Evolutionary conservation across 305 asterid species (phyloP).

Genomic region (Petunia hybrid): DNA sequence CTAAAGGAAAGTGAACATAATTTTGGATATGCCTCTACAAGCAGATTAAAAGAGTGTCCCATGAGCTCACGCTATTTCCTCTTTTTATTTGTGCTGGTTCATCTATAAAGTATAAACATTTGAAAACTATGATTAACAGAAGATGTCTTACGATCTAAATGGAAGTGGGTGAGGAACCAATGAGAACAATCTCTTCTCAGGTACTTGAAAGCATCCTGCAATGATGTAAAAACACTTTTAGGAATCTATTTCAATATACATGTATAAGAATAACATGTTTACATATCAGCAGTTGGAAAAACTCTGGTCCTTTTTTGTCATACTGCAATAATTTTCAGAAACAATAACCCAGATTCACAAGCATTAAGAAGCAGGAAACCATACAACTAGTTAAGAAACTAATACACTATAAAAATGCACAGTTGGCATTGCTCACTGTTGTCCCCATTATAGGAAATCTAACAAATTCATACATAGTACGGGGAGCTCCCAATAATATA

Average conservation of each 20-base stretch:
- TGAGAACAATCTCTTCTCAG: conserved; percentile 89
- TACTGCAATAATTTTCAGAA: not conserved
- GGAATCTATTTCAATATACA: no score
- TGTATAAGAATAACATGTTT: conserved; percentile 3
- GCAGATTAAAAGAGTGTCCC: not conserved
- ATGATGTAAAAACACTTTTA: conserved; percentile 20
- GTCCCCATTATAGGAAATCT: no score
- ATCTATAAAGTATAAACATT: conserved; percentile 6
- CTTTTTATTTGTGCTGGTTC: not conserved
- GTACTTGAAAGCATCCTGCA: conserved; percentile 94
- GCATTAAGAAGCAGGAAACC: not conserved
- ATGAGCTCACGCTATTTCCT: not conserved
- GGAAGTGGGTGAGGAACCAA: conserved; percentile 96
- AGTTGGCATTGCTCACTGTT: not conserved
- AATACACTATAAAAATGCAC: not conserved
- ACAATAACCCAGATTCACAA: not conserved
- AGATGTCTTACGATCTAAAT: conserved; percentile 86
- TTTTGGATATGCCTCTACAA: conserved; percentile 17
- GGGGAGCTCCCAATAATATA: conserved; percentile 14
- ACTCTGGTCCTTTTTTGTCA: not conserved
- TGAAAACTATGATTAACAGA: conserved; percentile 16
- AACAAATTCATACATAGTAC: no score
- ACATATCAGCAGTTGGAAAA: not conserved
- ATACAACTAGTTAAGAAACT: not conserved
- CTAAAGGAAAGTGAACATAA: conserved; percentile 1